Conservation (phyloP, 2,329 filamentous ascomycete species). For the Cephalotrichum gorgonifer region DNA sequence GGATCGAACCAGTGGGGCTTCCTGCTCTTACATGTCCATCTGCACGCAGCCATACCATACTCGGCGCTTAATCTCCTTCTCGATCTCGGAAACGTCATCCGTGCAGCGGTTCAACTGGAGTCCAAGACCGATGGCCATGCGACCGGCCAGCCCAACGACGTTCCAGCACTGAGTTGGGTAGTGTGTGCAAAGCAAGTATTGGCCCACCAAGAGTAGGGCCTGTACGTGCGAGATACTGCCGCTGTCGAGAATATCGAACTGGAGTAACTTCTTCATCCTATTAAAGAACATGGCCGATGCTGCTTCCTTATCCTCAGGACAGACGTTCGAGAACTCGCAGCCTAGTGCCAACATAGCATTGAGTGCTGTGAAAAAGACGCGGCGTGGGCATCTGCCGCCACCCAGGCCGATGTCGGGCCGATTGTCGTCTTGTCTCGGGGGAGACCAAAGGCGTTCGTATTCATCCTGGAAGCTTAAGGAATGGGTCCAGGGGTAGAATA, state of each 20-base stretch:
- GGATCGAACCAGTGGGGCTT: neutral
- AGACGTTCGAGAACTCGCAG: constrained; percentile 24
- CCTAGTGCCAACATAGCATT: constrained; percentile 32
- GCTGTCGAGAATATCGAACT: constrained; percentile 20
- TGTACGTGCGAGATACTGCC: constrained; percentile 28
- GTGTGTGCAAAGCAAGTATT: constrained; percentile 28
- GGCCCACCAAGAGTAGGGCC: constrained; percentile 23
- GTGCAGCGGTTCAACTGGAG: constrained; percentile 19
- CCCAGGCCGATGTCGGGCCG: neutral
- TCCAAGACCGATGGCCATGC: constrained; percentile 28
- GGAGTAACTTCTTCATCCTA: constrained; percentile 19
- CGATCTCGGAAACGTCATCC: constrained; percentile 13
- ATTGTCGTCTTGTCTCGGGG: constrained; percentile 2
- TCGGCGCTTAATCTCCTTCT: constrained; percentile 23
- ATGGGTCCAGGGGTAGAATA: constrained; percentile 33
- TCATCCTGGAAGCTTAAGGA: constrained; percentile 26
- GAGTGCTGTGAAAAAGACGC: constrained; percentile 30
- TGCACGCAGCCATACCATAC: constrained; percentile 28
- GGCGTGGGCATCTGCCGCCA: constrained; percentile 15
- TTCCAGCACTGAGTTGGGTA: constrained; percentile 31
- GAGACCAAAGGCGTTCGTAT: constrained; percentile 26
- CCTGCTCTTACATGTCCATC: constrained; percentile 20
- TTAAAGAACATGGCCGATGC: constrained; percentile 20
- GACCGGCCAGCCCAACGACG: constrained; percentile 27
- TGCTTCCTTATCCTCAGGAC: constrained; percentile 10